These are phyloP conservation scores for Trichoderma atrobrunneum DNA, from an alignment of 2,329 filamentous ascomycete species.

Conservation along the genomic window DNA sequence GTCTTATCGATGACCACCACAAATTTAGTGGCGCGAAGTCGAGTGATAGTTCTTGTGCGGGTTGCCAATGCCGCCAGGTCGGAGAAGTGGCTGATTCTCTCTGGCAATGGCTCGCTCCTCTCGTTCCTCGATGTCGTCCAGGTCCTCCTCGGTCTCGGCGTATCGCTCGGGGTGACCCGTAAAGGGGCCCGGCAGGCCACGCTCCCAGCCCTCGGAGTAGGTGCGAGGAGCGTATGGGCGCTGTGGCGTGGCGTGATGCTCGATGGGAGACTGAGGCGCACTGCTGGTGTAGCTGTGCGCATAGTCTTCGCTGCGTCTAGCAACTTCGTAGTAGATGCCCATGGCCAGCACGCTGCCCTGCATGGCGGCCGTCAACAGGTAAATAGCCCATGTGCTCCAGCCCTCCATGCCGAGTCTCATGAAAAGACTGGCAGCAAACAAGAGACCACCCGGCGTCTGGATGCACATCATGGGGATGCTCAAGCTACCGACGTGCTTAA, in stretches of 20 bases:
- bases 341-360: conserved; percentile 79
- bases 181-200: conserved; percentile 49
- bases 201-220: conserved; percentile 51
- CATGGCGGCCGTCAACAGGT: conserved; percentile 78
- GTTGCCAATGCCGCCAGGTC: conserved; percentile 50
- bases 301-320: conserved; percentile 34
- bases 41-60: conserved; percentile 41
- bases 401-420: conserved; percentile 74
- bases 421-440: conserved; percentile 84
- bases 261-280: conserved; percentile 30
- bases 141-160: conserved; percentile 50
- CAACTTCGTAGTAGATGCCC: conserved; percentile 73
- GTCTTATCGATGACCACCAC: neutral
- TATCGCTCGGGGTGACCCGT: conserved; percentile 53
- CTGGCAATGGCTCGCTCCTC: conserved; percentile 50
- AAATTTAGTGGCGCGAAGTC: conserved; percentile 18
- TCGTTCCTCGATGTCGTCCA: conserved; percentile 49
- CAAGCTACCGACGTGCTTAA: conserved; percentile 84
- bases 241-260: conserved; percentile 29
- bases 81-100: conserved; percentile 51
- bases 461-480: conserved; percentile 99
- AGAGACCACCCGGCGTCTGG: conserved; percentile 86
- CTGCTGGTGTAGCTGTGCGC: conserved; percentile 25
- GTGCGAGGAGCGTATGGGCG: conserved; percentile 42
- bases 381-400: conserved; percentile 96